Percentiles rank a stretch among this genome's conserved stretches.
phyloP scores from a whole-genome alignment of 208 protist genomes.

The Leishmania turanica region DNA sequence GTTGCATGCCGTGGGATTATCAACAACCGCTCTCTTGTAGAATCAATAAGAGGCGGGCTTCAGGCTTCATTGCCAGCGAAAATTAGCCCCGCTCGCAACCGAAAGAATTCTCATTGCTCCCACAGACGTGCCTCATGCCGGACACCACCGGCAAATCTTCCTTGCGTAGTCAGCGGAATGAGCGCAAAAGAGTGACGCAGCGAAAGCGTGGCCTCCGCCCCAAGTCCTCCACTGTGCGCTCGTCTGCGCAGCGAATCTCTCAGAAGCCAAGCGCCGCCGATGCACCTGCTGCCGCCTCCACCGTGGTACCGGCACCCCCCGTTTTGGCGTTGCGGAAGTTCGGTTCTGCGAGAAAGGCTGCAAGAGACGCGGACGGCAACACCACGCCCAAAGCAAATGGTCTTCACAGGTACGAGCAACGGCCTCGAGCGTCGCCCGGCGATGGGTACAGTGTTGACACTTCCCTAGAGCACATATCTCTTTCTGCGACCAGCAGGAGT shows the following conservation, averaged over 20 bases:
- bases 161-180: neutral
- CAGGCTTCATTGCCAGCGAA: neutral
- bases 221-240: conserved; percentile 7
- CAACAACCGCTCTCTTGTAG: neutral
- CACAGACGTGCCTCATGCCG: neutral
- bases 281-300: neutral
- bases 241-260: neutral
- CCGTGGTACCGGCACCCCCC: neutral
- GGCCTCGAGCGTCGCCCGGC: neutral
- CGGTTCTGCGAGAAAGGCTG: neutral
- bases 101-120: neutral
- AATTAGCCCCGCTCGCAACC: neutral
- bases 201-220: conserved; percentile 7
- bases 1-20: neutral
- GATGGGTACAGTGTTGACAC: neutral
- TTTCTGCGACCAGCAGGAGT: neutral
- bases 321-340: neutral
- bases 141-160: neutral
- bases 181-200: neutral
- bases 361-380: neutral
- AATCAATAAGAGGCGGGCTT: neutral
- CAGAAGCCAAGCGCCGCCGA: neutral
- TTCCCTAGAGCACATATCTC: neutral
- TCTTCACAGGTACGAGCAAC: neutral
- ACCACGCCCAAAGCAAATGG: neutral